Evolutionary conservation across 495 filamentous ascomycete species (phyloP).

Genomic region (Bryoglossum gracile): DNA sequence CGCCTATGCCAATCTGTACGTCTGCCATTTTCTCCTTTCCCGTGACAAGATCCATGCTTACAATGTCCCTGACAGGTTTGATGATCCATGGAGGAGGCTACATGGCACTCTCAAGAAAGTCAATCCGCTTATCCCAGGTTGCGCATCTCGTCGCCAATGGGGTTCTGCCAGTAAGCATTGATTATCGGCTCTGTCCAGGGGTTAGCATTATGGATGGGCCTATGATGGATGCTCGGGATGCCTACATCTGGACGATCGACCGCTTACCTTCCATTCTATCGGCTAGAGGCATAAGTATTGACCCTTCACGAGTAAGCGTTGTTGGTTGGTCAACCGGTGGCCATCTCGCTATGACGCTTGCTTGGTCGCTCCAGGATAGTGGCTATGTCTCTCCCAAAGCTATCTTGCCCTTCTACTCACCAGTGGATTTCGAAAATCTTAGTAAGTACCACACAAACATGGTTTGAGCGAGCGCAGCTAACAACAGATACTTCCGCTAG

Average conservation of each 20-base stretch:
- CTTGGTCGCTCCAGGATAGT: background rate
- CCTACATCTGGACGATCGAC: background rate
- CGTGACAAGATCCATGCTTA: background rate
- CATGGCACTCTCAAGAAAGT: background rate
- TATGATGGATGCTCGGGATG: constrained; percentile 1
- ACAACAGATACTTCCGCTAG: background rate
- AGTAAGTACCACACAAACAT: background rate
- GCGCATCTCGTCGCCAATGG: background rate
- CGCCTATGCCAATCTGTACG: constrained; percentile 1
- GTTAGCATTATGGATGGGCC: background rate
- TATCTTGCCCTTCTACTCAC: constrained; percentile 6
- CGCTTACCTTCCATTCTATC: background rate
- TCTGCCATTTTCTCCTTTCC: background rate
- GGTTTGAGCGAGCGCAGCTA: background rate
- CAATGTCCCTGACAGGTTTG: background rate
- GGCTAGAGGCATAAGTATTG: background rate
- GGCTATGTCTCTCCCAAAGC: background rate
- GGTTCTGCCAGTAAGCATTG: constrained; percentile 9
- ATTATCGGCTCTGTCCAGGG: constrained; percentile 10
- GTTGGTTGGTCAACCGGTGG: constrained; percentile 10
- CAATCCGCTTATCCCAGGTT: background rate
- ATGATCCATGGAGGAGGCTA: constrained; percentile 10
- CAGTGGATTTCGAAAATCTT: constrained; percentile 1
- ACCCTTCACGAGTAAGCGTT: background rate
- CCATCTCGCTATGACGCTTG: constrained; percentile 2